A percentile compares a stretch with the other conserved stretches of the same genome.
phyloP scores from a whole-genome alignment of 495 filamentous ascomycete genomes.

The Aspergillus avenaceus region DNA sequence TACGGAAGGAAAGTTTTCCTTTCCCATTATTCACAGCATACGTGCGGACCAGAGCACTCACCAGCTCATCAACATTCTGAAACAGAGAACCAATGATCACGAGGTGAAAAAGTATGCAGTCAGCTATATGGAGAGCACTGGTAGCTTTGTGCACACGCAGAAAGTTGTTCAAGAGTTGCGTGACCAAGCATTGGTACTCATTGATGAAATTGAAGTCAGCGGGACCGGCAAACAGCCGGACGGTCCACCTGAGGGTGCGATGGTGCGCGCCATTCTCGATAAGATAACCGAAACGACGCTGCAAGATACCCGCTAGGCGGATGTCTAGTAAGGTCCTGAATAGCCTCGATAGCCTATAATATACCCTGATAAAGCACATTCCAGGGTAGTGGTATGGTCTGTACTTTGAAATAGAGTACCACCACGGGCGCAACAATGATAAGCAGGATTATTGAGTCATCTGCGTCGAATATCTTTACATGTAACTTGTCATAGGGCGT shows the following conservation, averaged over 20 bases:
- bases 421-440: background rate
- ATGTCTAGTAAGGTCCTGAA: constrained; percentile 3
- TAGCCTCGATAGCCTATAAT: no score
- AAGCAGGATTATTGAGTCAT: background rate
- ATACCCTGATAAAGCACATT: no score
- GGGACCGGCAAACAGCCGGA: constrained; percentile 31
- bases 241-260: constrained; percentile 28
- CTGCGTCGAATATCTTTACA: background rate
- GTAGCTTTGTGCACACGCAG: constrained; percentile 82
- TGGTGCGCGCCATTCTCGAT: constrained; percentile 42
- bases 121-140: constrained; percentile 83
- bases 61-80: constrained; percentile 85
- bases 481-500: background rate
- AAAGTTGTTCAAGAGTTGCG: constrained; percentile 64
- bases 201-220: constrained; percentile 61
- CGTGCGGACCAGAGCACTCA: constrained; percentile 73
- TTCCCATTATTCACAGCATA: constrained; percentile 94
- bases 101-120: constrained; percentile 91
- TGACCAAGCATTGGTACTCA: constrained; percentile 59
- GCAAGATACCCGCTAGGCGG: constrained; percentile 16
- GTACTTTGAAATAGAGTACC: background rate
- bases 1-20: constrained; percentile 97
- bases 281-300: constrained; percentile 43
- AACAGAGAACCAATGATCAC: constrained; percentile 80
- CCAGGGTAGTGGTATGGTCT: no score